Evolutionary conservation across 352 stramenopile species (phyloP), one percentile per base, ranked within the genome.

Genomic region (Globisporangium acanthophoron): DNA sequence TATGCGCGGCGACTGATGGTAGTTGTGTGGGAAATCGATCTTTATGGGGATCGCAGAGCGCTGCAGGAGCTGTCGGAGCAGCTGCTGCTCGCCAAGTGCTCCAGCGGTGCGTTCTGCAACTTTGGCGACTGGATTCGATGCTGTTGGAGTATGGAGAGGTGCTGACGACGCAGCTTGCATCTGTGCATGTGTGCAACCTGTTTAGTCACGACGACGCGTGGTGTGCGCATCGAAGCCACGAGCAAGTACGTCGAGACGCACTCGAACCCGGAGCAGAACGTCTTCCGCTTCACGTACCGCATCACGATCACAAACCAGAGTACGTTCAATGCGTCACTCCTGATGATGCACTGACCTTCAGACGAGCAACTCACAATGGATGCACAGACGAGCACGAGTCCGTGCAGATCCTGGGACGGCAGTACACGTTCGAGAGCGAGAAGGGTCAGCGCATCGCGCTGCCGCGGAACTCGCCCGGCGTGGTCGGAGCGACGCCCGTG

Each of bases 231-330:
- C 33, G 82, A 92, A 56, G 82, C 78, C 16, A 89, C 82, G 50
- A 88, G 78, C 54, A 77, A 89, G 59, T 87, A 86, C 59, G 65
- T 92, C 52, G 53, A 73, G 53, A 73, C 49, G 16, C 68, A 81
- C 53, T 90, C 78, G 47, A 73, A 78, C 40, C 75, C 78, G 6
- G 59, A 67, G 48, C 57, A 74, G 18, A 69, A 76, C 41, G 70
- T 70, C 39, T 92, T 79, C 67, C 78, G 80, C 54, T 92, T 88
- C 62, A 88, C 78, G 52, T 92, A 92, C 51, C 78, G 83, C 48
- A 59, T 92, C 29, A 87, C 75, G 47, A 89, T 92, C 61, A 88
- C 76, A 20, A 91, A 92, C 64, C 64, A 85, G 59, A 86, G 83
- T 90, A 62, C 59, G 64, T 29, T 33, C 7, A 18, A 1, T 49